These are phyloP conservation scores for Babesia ovata DNA, from an alignment of 169 alveolate species.

Conservation along the genomic window DNA sequence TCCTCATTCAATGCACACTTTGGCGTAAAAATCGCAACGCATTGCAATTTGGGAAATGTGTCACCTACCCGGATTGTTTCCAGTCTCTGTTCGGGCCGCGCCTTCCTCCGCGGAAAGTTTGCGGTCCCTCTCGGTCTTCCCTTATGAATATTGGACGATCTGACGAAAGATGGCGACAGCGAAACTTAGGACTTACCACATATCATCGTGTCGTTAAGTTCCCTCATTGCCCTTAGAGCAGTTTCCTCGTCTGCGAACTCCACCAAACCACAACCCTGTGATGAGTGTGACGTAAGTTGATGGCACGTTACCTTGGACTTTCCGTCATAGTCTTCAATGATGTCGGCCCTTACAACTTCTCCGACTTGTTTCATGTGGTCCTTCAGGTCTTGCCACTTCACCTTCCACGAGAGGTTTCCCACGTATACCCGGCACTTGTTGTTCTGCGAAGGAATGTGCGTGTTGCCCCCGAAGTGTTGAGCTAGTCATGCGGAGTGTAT, in stretches of 20 bases:
- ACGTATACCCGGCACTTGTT: slow-evolving; percentile 87
- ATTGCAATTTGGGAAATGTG: not conserved
- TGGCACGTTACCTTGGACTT: slow-evolving; percentile 74
- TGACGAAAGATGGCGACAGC: not conserved
- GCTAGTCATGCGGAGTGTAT: not conserved
- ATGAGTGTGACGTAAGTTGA: not conserved
- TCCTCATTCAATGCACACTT: not conserved
- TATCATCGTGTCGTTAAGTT: slow-evolving; percentile 75
- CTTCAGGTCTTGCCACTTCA: slow-evolving; percentile 87
- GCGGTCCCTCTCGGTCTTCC: slow-evolving; percentile 80
- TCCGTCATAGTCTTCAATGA: slow-evolving; percentile 87
- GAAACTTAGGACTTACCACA: slow-evolving; percentile 22
- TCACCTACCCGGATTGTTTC: slow-evolving; percentile 17
- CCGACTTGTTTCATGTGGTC: slow-evolving; percentile 91
- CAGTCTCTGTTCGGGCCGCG: slow-evolving; percentile 19
- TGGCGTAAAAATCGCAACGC: not conserved
- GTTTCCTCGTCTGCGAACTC: slow-evolving; percentile 80
- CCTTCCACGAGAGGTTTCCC: slow-evolving; percentile 90
- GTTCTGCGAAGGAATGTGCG: not conserved
- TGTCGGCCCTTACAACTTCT: slow-evolving; percentile 87
- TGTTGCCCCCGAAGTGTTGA: not conserved
- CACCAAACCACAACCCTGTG: slow-evolving; percentile 84
- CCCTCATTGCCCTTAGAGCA: slow-evolving; percentile 81
- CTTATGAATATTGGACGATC: slow-evolving; percentile 86
- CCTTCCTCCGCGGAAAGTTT: slow-evolving; percentile 27